Evolutionary conservation across 345 rosid genomes (phyloP), one percentile per base, ranked within the genome.

Genomic region (Citrus mangshanensis): DNA sequence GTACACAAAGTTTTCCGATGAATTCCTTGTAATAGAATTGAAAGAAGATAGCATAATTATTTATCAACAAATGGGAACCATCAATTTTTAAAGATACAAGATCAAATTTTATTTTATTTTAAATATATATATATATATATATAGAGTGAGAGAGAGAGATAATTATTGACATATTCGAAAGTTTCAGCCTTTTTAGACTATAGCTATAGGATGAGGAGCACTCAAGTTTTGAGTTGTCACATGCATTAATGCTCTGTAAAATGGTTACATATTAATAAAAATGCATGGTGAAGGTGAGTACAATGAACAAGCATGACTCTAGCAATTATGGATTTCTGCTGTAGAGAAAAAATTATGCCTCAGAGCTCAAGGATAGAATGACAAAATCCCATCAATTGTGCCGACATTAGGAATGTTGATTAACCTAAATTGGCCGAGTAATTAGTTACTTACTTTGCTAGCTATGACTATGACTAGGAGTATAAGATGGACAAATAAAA

Each of bases 341-440:
- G 71, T 21, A 32, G 78, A 32, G 24, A 30, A 75, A 28, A 46
- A 75, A 64, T 46, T 46, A 64, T 64, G 70, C 46, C 9, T 38
- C 42, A 4, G 13, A 62, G 61, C 51, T 12, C 18, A 46, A 46
- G 51, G 51, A 46, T 46, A 64, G 70, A 49, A 49, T 30, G 71
- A 64, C 78, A 75, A 62, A 75, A 58, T 35, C 22, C 37, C 82
- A 69, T 37, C 49, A 75, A 59, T 75, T 63, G 13, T 60, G 82
- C 82, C 82, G 76, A 80, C 82, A 80, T 75, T 34, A 80, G 75
- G 64, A 74, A 69, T 69, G 38, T 49, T 49, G 79, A 59, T 75
- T 71, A 61, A 63, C 79, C 70, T 34, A 46, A 68, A 74, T 60
- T 63, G 1, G 18, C 51, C 6, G 12, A 69, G 22, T 46, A 10